These are phyloP conservation scores for Esteya vermicola DNA, from an alignment of 2,329 filamentous ascomycete species.

Conservation along the genomic window DNA sequence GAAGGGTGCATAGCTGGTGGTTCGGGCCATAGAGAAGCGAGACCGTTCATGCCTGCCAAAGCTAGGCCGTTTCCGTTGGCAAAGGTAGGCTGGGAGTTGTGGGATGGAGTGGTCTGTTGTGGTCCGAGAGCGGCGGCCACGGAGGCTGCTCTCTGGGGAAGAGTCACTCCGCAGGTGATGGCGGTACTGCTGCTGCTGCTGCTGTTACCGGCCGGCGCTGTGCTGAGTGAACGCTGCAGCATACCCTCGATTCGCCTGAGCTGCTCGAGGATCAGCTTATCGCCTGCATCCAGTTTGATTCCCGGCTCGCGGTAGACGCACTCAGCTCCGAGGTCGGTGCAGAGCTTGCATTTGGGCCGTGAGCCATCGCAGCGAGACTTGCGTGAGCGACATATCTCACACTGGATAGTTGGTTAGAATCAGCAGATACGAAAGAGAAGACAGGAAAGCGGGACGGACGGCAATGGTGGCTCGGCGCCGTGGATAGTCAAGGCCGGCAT, in stretches of 20 bases:
- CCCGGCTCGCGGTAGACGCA: conserved; percentile 76
- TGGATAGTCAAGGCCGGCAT: conserved; percentile 48
- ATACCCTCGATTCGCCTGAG: conserved; percentile 64
- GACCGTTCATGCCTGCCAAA: too few relatives aligned
- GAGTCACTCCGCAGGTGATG: too few relatives aligned
- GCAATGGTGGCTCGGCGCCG: conserved; percentile 51
- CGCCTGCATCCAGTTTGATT: conserved; percentile 75
- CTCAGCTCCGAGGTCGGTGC: conserved; percentile 66
- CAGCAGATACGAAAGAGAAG: conserved; percentile 4
- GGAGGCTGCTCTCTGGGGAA: too few relatives aligned
- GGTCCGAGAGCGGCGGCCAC: too few relatives aligned
- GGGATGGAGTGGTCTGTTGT: too few relatives aligned
- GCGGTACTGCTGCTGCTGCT: not conserved
- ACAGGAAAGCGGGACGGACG: conserved; percentile 26
- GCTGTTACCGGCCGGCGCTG: not conserved
- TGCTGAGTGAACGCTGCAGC: conserved; percentile 38
- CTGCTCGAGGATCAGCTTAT: conserved; percentile 72
- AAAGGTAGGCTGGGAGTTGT: too few relatives aligned
- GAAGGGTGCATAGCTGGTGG: too few relatives aligned
- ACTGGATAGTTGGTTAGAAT: conserved; percentile 41
- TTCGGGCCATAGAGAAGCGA: too few relatives aligned
- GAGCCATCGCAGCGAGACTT: conserved; percentile 70
- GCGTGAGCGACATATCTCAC: conserved; percentile 66
- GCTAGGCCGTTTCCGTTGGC: too few relatives aligned
- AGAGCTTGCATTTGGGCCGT: conserved; percentile 73